Evolutionary conservation across 345 rosid genomes (phyloP).

Genomic region (Erodium maritimum): DNA sequence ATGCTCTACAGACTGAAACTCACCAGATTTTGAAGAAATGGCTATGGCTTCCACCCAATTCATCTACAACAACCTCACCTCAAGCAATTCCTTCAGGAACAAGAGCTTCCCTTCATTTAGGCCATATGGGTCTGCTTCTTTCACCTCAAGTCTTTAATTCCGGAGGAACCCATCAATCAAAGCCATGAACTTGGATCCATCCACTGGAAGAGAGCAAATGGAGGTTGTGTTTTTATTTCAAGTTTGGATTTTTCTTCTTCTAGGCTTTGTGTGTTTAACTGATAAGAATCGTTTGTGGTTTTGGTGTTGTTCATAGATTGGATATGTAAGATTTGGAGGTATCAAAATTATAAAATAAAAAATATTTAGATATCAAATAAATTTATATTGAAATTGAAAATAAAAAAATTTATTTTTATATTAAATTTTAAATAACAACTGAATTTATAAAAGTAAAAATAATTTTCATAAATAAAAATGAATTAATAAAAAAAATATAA

Average conservation of each 20-base stretch:
- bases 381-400: too few relatives aligned
- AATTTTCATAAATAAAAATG: too few relatives aligned
- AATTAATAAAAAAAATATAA: too few relatives aligned
- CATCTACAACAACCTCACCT: slow-evolving; percentile 25
- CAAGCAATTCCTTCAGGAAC: slow-evolving; percentile 21
- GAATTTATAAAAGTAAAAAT: too few relatives aligned
- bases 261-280: slow-evolving; percentile 5
- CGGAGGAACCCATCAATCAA: slow-evolving; percentile 24
- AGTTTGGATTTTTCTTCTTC: background rate
- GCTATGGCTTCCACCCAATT: slow-evolving; percentile 42
- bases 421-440: too few relatives aligned
- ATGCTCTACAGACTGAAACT: too few relatives aligned
- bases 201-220: slow-evolving; percentile 27
- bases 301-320: too few relatives aligned
- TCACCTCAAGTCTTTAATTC: slow-evolving; percentile 20
- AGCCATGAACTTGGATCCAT: slow-evolving; percentile 20
- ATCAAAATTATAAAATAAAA: too few relatives aligned
- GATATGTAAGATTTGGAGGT: too few relatives aligned
- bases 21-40: background rate
- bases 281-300: slow-evolving; percentile 1
- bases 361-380: too few relatives aligned
- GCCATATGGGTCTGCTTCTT: slow-evolving; percentile 15
- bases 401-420: too few relatives aligned
- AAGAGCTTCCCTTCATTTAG: slow-evolving; percentile 11
- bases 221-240: slow-evolving; percentile 29